Evolutionary conservation across 345 rosid species (phyloP), one percentile per base, ranked within the genome.

Genomic region (Odontarrhena argentea): DNA sequence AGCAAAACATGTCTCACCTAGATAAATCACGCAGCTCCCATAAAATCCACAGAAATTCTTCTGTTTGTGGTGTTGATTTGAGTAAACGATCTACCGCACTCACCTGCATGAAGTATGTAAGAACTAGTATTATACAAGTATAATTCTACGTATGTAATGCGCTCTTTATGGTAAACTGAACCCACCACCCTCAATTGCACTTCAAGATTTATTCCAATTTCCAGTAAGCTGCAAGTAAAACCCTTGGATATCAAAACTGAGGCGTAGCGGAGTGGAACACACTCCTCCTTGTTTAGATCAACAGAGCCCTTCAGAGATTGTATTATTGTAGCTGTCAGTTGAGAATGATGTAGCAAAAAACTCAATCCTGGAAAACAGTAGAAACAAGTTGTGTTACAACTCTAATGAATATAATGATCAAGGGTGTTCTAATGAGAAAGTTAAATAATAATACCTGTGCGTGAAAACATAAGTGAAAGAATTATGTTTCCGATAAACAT

Each of bases 21-120:
- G 96, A 88, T 42, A 91, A 83, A 60, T 87, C 97, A 77, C 96
- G 92, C 38, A 94, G 83, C 80, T 94, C 99, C 99, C 99, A 91
- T 52, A 91, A 80, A 60, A 85, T 91, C 97, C 97, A 88, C 50
- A 94, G 74, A 81, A 94, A 91, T 68, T 94, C 99, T 81, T 94
- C 99, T 11, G 97, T 81, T 44, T 86, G 96, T 38, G 87, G 89
- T 60, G 84, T 72, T 34, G 89, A 81, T 60, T 74, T 71, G 50
- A 94, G 87, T 83, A 94, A 85, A 47, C 91, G 83, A 80, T 94
- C 95, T 52, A 88, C 74, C 25, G 95, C 97, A 64, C 81, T 85
- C 60, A 91, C 94, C 99, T 94, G 78, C 64, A 71, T 8, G 25
- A 52, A 60, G 53, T 47, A 48, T 46, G 54, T 38, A 32, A 67